Evolutionary conservation across 768 basidiomycete genomes (phyloP), one percentile per base, ranked within the genome.

Genomic region (Hericium erinaceus): DNA sequence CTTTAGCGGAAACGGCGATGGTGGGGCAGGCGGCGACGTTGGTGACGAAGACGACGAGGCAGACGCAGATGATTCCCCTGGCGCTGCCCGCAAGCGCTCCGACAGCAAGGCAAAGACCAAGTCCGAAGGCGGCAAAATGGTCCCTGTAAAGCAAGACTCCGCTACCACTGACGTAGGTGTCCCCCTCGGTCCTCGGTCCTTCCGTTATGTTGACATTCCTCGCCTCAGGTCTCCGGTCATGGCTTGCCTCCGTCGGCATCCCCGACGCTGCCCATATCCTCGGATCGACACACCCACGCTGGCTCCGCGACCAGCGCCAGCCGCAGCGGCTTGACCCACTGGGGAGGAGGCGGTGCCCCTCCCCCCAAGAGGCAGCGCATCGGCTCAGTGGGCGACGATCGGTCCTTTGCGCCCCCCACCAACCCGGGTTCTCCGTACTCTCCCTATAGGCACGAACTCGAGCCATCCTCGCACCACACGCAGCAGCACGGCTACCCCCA

Each of bases 1-100:
- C 66, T 81, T 81, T 60, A 74, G 70, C 57, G 72, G 69, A 48
- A 59, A 56, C 50, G 67, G 64, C 39, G 65, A 67, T 20, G 48
- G 44, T 22, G 55, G 71, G 63, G 6, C 74, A 73, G 24, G 18
- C 49, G 49, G 13, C 24, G 77, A 71, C 7, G 77, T 73, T 46
- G 73, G 72, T 11, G 76, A 72, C 13, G 70, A 67, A 15, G 72
- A 67, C 22, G 68, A 64, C 2, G 66, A 66, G 46, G 58, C 54
- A 18, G 62, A 39, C 39, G 62, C 44, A 46, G 44, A 46, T 13
- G 44, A 46, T 7, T 10, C 20, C n/a, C 44, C 44, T 18, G n/a
- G n/a, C 20, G 16, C 44, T 46, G 20, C 18, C n/a, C 44, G 44
- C 3, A n/a, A n/a, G n/a, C 44, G 44, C 20, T 46, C 44, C 8